Conservation (phyloP, 164 flowering plant genomes). For the Tetracentron sinense region DNA sequence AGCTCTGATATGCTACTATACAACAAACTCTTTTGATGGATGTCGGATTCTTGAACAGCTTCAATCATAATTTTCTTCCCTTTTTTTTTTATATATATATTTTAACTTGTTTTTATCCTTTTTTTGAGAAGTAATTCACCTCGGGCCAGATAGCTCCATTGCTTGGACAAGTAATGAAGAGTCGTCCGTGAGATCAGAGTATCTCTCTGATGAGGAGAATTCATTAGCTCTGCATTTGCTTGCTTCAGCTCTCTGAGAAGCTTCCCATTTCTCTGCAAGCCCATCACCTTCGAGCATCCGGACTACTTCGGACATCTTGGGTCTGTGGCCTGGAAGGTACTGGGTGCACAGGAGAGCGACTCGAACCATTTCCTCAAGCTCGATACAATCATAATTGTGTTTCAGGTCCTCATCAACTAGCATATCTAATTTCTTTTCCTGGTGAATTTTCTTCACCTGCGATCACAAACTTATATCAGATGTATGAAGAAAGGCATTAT, state of each 20-base stretch:
- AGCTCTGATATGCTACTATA: constrained; percentile 22
- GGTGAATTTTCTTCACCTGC: too few species aligned
- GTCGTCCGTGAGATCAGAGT: constrained; percentile 75
- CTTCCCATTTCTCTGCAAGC: too few species aligned
- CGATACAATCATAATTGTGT: constrained; percentile 53
- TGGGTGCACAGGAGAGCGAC: too few species aligned
- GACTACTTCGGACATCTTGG: constrained; percentile 81
- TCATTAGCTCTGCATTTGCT: constrained; percentile 41
- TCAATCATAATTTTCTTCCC: constrained; percentile 9
- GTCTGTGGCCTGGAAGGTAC: constrained; percentile 65
- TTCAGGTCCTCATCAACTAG: constrained; percentile 77
- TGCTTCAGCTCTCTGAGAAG: constrained; percentile 49
- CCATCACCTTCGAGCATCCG: too few species aligned
- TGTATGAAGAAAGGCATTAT: too few species aligned
- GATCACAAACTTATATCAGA: constrained; percentile 1
- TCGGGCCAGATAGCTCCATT: too few species aligned
- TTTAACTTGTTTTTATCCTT: too few species aligned
- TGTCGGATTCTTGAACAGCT: not conserved
- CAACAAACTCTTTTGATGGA: constrained; percentile 11
- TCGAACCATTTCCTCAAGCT: too few species aligned
- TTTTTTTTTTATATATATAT: too few species aligned
- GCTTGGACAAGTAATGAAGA: constrained; percentile 70
- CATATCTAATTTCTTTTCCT: constrained; percentile 60
- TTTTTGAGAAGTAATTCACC: constrained; percentile 30
- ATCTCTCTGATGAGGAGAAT: too few species aligned